Conservation (phyloP, 2,329 filamentous ascomycete species). For the Didymella sp. region DNA sequence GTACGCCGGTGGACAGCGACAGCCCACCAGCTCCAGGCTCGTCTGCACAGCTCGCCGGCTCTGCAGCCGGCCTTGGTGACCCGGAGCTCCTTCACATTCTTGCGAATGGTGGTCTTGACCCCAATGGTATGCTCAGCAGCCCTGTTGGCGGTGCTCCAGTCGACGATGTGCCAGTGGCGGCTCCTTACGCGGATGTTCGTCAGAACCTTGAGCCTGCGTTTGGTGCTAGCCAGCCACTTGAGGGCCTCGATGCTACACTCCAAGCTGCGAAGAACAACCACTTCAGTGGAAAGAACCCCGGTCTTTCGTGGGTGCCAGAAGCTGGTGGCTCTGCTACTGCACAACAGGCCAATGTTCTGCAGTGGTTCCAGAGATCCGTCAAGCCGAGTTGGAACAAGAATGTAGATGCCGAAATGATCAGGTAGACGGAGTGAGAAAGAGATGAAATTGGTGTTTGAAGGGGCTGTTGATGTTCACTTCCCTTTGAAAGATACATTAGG, state of each 20-base stretch:
- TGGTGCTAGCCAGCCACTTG: neutral
- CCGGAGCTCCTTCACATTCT: neutral
- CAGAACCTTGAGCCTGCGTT: neutral
- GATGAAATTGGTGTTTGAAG: neutral
- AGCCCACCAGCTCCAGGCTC: neutral
- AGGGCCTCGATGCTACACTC: slow-evolving; percentile 8
- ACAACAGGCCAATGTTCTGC: neutral
- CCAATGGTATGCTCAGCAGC: slow-evolving; percentile 4
- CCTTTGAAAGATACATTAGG: neutral
- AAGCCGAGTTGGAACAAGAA: slow-evolving; percentile 9
- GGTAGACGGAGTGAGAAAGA: neutral
- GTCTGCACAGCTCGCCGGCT: neutral
- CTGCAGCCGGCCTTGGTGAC: neutral
- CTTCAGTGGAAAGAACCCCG: neutral
- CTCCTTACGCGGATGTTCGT: slow-evolving; percentile 5
- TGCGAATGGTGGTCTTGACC: slow-evolving; percentile 10
- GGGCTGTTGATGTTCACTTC: neutral
- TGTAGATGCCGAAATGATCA: slow-evolving; percentile 9
- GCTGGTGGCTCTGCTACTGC: neutral
- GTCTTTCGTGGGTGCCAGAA: neutral
- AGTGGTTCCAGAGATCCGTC: slow-evolving; percentile 9
- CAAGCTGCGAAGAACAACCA: slow-evolving; percentile 4
- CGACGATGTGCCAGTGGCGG: neutral
- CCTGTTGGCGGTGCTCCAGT: neutral
- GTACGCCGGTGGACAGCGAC: neutral